A percentile compares a stretch with the other conserved stretches of the same genome.
phyloP scores from a whole-genome alignment of 257 asterid species.

The Catharanthus roseus region DNA sequence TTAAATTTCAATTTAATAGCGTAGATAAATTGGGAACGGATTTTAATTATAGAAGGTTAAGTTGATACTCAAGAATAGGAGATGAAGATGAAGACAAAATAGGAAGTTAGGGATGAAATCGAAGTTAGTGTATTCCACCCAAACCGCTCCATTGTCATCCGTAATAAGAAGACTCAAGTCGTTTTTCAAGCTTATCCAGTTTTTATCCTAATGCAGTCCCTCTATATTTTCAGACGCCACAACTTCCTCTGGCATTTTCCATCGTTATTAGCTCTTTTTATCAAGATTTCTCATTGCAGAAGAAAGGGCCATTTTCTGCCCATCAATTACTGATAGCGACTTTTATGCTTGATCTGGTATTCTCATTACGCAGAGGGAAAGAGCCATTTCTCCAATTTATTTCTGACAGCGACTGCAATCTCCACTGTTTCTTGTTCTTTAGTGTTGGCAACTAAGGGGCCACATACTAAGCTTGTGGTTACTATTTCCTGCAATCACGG shows the following conservation, averaged over 20 bases:
- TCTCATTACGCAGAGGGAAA: neutral
- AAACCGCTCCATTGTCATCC: too few species aligned
- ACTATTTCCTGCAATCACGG: constrained; percentile 27
- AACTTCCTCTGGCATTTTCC: neutral
- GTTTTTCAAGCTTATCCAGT: neutral
- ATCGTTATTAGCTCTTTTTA: neutral
- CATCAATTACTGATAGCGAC: neutral
- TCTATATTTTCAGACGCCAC: neutral
- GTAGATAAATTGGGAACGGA: too few species aligned
- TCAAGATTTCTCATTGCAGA: neutral
- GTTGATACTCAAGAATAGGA: too few species aligned
- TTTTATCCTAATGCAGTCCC: neutral
- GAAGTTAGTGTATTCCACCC: too few species aligned
- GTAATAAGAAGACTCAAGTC: too few species aligned
- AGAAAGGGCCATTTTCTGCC: neutral
- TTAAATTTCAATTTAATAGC: too few species aligned
- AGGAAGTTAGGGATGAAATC: too few species aligned
- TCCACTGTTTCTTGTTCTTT: constrained; percentile 15
- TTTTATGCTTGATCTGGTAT: neutral
- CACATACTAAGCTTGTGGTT: constrained; percentile 50
- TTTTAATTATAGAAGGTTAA: too few species aligned
- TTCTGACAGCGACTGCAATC: neutral
- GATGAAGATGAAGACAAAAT: too few species aligned
- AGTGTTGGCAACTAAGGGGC: constrained; percentile 57
- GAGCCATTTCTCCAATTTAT: neutral